A percentile compares a stretch with the other conserved stretches of the same genome.
Conservation (phyloP, 2,329 filamentous ascomycete species). For the Basipetospora chlamydospora region DNA sequence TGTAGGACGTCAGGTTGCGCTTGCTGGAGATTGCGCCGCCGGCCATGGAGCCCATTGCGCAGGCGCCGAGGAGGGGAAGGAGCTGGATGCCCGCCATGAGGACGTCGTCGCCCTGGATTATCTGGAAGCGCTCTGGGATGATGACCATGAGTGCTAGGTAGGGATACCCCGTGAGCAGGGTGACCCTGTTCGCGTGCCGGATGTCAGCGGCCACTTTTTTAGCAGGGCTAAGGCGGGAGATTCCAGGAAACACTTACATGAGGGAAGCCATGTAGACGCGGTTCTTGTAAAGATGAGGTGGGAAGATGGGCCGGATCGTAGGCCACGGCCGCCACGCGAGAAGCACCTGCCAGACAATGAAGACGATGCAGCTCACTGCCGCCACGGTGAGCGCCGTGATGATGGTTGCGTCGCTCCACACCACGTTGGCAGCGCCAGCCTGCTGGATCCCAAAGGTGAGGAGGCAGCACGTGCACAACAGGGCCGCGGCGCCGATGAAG, state of each 20-base stretch:
- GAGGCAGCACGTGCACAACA: slow-evolving; percentile 36
- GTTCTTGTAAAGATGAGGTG: slow-evolving; percentile 29
- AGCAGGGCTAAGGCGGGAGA: slow-evolving; percentile 1
- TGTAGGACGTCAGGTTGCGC: slow-evolving; percentile 37
- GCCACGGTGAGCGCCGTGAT: slow-evolving; percentile 32
- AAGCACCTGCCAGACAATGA: slow-evolving; percentile 35
- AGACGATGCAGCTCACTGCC: slow-evolving; percentile 29
- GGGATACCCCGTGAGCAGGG: slow-evolving; percentile 40
- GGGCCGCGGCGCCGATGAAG: slow-evolving; percentile 33
- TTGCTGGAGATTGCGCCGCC: slow-evolving; percentile 38
- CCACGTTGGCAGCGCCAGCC: slow-evolving; percentile 34
- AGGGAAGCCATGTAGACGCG: slow-evolving; percentile 37
- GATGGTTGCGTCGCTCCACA: slow-evolving; percentile 38
- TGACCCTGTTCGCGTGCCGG: slow-evolving; percentile 29
- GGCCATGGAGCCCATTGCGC: slow-evolving; percentile 40
- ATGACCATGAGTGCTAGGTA: slow-evolving; percentile 44
- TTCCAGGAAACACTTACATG: slow-evolving; percentile 28
- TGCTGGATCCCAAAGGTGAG: slow-evolving; percentile 43
- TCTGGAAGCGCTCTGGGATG: slow-evolving; percentile 45
- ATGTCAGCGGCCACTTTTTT: slow-evolving; percentile 1
- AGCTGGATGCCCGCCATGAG: slow-evolving; percentile 42
- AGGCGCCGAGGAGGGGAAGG: slow-evolving; percentile 41
- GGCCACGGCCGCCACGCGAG: slow-evolving; percentile 22
- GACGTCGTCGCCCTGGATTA: slow-evolving; percentile 37
- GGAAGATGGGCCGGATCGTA: slow-evolving; percentile 39